Evolutionary conservation across 2,329 filamentous ascomycete genomes (phyloP), one percentile per base, ranked within the genome.

Genomic region (Claviceps purpurea): DNA sequence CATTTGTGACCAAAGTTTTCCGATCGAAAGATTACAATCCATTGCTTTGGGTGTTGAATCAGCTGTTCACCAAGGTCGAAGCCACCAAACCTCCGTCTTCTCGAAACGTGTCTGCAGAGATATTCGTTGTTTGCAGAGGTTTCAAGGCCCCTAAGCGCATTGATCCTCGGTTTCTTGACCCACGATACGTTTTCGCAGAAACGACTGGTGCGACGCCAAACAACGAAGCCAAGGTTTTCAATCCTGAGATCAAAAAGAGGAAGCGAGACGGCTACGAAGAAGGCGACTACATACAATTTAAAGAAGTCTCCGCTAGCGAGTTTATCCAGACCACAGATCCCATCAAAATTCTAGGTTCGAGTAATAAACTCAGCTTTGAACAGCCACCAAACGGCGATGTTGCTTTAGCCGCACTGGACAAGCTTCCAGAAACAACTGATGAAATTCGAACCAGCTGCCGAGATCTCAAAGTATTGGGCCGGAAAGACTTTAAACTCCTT

Each of bases 191-290:
- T 34, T 98, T 98, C 63, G 90, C 90, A 37, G 93, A 98, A 67
- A 73, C 96, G n/a, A 74, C 85, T 37, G 87, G 86, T 53, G 81
- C 87, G 1, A 85, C 84, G 0, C 89, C 89, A 1, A 98, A 97
- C 68, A 94, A 97, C 60, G 93, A 98, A 67, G 93, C 93, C 41
- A 95, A 95, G 67, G 93, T 98, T 2, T 98, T 91, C 75, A 96
- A 98, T 58, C 93, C 93, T 0, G 93, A 98, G 65, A 76, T 88
- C 64, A 98, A 97, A 77, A 98, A 96, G 80, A 77, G 93, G 54
- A 97, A 96, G 79, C 78, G 93, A 74, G 91, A 95, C 45, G 93
- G 93, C 75, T 98, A 98, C 59, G 91, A 97, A 59, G 93, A 98
- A 68, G 91, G 89, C 39, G 89, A 98, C 58, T 95, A 85, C 67